Conservation (phyloP, 495 filamentous ascomycete genomes). For the Geoglossum glabrum region DNA sequence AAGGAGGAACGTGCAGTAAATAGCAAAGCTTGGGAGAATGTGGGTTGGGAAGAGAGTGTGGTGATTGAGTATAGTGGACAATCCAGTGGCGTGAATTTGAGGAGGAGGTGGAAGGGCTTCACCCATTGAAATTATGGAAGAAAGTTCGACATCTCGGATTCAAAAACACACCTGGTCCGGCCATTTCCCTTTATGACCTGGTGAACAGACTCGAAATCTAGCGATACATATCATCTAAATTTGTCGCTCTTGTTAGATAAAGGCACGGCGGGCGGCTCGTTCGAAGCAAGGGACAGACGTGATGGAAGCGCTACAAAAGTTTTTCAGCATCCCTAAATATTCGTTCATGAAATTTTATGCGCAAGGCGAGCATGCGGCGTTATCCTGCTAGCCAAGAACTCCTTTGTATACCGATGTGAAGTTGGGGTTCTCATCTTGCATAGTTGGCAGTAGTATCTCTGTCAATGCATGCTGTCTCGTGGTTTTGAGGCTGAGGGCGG, state of each 20-base stretch:
- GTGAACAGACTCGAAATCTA: background rate
- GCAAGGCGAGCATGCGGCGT: no score
- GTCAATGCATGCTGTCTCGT: background rate
- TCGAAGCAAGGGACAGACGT: background rate
- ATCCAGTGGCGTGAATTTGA: background rate
- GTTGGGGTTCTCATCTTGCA: background rate
- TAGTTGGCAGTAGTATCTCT: background rate
- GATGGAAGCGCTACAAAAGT: background rate
- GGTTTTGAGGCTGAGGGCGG: background rate
- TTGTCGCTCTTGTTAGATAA: background rate
- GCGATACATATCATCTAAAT: background rate
- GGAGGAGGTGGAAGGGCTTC: background rate
- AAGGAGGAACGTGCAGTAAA: background rate
- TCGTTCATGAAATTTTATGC: no score
- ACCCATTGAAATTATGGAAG: background rate
- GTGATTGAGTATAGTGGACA: conserved; percentile 2
- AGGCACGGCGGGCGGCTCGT: background rate
- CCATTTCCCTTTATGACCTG: background rate
- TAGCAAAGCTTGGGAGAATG: background rate
- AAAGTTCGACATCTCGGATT: background rate
- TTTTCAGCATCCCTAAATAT: no score
- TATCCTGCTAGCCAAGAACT: background rate
- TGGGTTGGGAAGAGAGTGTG: background rate
- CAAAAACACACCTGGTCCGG: background rate
- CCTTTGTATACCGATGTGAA: background rate